These are phyloP conservation scores for Phytophthora lateralis DNA, from an alignment of 352 stramenopile genomes.

Conservation along the genomic window DNA sequence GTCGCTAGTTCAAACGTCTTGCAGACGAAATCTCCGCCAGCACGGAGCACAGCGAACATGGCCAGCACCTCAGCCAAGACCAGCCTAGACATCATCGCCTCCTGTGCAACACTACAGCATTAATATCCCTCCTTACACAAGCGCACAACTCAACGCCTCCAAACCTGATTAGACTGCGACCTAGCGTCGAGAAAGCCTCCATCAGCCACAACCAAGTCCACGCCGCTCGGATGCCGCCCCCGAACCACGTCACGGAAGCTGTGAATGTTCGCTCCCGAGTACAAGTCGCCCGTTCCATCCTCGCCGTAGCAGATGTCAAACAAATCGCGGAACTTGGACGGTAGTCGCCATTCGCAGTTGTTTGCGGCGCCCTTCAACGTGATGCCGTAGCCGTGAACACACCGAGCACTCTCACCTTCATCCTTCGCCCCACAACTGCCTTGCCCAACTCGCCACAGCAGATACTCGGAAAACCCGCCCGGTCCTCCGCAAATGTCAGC, in stretches of 20 bases:
- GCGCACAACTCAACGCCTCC: not conserved
- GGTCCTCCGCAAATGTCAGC: slow-evolving; percentile 80
- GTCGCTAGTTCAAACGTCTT: slow-evolving; percentile 84
- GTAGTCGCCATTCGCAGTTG: slow-evolving; percentile 58
- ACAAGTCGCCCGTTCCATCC: slow-evolving; percentile 78
- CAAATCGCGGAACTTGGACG: not conserved
- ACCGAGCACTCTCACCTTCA: not conserved
- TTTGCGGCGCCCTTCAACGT: slow-evolving; percentile 52
- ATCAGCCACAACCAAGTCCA: slow-evolving; percentile 70
- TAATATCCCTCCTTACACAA: not conserved
- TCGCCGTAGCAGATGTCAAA: slow-evolving; percentile 68
- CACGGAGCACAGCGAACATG: slow-evolving; percentile 59
- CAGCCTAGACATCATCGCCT: slow-evolving; percentile 66
- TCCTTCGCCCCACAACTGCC: not conserved
- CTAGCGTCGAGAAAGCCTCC: slow-evolving; percentile 76
- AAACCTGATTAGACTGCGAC: slow-evolving; percentile 64
- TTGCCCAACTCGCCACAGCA: slow-evolving; percentile 55
- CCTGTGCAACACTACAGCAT: slow-evolving; percentile 30
- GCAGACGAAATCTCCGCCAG: slow-evolving; percentile 67
- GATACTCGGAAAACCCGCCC: slow-evolving; percentile 82
- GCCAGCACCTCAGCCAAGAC: slow-evolving; percentile 62
- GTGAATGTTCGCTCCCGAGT: slow-evolving; percentile 60
- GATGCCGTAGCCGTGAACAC: slow-evolving; percentile 63
- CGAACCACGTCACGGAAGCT: slow-evolving; percentile 54
- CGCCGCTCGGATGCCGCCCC: slow-evolving; percentile 34